phyloP scores from a whole-genome alignment of 345 rosid genomes.

The Viola odorata region DNA sequence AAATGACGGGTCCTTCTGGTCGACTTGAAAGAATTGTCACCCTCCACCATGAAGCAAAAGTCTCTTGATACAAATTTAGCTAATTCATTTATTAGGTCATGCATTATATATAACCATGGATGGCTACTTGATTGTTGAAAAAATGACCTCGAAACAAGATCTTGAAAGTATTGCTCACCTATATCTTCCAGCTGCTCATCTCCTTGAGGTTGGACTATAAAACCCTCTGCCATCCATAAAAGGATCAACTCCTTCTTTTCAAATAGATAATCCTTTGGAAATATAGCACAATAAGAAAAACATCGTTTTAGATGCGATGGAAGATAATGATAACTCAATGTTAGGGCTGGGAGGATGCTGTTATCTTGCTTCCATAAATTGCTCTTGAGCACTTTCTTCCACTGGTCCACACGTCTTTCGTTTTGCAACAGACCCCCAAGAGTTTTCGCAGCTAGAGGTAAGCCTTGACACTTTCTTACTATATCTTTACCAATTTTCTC shows the following conservation, averaged over 20 bases:
- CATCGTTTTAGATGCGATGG: constrained; percentile 1
- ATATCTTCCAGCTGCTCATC: constrained; percentile 7
- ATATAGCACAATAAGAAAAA: background rate
- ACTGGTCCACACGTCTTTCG: background rate
- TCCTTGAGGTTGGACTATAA: constrained; percentile 6
- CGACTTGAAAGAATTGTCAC: background rate
- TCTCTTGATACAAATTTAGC: constrained; percentile 15
- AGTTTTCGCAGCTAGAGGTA: constrained; percentile 8
- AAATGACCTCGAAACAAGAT: constrained; percentile 17
- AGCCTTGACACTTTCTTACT: background rate
- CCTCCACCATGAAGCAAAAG: background rate
- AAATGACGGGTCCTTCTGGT: constrained; percentile 1
- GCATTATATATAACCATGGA: constrained; percentile 2
- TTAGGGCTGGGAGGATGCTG: constrained; percentile 1
- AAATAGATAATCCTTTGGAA: constrained; percentile 6
- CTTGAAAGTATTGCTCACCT: constrained; percentile 10
- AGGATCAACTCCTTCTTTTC: background rate
- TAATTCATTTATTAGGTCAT: constrained; percentile 16
- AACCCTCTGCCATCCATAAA: constrained; percentile 27
- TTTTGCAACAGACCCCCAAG: background rate
- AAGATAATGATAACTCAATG: constrained; percentile 5
- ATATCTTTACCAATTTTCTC: background rate
- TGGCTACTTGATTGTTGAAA: background rate
- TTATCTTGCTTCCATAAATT: background rate
- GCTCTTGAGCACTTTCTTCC: background rate